A percentile compares a stretch with the other conserved stretches of the same genome.
Conservation (phyloP, 164 flowering plant genomes). For the Buxus sempervirens region DNA sequence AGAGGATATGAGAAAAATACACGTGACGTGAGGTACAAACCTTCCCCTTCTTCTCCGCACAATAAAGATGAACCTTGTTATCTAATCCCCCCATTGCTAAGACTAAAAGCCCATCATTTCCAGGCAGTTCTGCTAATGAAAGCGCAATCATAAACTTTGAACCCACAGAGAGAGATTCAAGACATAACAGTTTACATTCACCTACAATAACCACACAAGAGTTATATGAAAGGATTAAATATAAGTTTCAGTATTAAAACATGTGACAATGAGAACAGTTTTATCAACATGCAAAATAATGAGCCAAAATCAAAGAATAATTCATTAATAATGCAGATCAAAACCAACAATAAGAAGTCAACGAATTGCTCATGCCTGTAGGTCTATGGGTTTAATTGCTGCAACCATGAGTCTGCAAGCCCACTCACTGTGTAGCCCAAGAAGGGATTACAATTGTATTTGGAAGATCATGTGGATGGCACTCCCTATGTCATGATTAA, state of each 20-base stretch:
- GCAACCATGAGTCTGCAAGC: background rate
- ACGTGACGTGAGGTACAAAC: conserved; percentile 30
- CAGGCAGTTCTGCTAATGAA: conserved; percentile 80
- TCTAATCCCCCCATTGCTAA: conserved; percentile 96
- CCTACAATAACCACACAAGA: conserved; percentile 37
- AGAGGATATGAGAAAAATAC: background rate
- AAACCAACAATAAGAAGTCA: background rate
- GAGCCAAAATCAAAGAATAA: background rate
- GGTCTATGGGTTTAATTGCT: background rate
- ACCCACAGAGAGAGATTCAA: conserved; percentile 62
- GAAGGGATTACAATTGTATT: no score
- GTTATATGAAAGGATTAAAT: background rate
- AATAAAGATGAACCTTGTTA: conserved; percentile 81
- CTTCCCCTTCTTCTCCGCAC: conserved; percentile 70
- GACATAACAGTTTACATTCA: conserved; percentile 56
- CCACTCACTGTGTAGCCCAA: background rate
- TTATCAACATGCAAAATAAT: background rate
- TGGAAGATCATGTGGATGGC: no score
- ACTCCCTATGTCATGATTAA: no score
- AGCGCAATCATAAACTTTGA: conserved; percentile 85
- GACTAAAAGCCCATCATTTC: conserved; percentile 45
- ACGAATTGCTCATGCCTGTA: background rate
- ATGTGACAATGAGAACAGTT: background rate
- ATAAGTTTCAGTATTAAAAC: background rate
- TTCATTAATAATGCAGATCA: background rate